Conservation (phyloP, 1,139 yeast species). For the Lodderomyces theae region DNA sequence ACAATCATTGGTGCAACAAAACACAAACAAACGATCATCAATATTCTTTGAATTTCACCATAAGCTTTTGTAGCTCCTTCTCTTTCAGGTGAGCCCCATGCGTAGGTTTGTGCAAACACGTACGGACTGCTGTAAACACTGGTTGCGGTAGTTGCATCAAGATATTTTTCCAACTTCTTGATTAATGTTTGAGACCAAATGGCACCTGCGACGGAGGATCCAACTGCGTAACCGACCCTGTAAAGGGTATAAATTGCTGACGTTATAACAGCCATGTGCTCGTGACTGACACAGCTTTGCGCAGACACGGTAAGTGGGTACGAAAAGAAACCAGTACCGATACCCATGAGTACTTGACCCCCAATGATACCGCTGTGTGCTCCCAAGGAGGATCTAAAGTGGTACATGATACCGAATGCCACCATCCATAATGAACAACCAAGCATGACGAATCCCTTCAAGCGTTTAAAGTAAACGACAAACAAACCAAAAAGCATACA, state of each 20-base stretch:
- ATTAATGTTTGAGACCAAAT: conserved; percentile 31
- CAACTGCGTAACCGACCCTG: conserved; percentile 37
- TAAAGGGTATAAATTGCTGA: conserved; percentile 32
- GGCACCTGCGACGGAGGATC: conserved; percentile 37
- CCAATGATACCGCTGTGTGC: conserved; percentile 36
- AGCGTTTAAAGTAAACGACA: conserved; percentile 27
- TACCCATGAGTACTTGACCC: conserved; percentile 31
- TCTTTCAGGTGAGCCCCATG: conserved; percentile 37
- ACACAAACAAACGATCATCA: conserved; percentile 30
- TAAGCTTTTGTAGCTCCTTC: conserved; percentile 30
- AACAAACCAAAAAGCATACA: conserved; percentile 35
- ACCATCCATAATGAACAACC: conserved; percentile 37
- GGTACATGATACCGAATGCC: conserved; percentile 33
- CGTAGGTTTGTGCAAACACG: conserved; percentile 22
- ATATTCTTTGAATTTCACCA: conserved; percentile 31
- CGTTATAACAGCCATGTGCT: conserved; percentile 37
- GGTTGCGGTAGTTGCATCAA: conserved; percentile 24
- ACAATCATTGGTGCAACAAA: conserved; percentile 34
- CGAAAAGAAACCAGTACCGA: conserved; percentile 38
- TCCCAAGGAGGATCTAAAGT: conserved; percentile 29
- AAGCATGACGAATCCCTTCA: conserved; percentile 32
- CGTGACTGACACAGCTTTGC: conserved; percentile 35
- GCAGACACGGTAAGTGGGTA: conserved; percentile 34
- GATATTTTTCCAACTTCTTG: conserved; percentile 16
- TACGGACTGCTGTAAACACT: conserved; percentile 31